Base-by-base conservation (phyloP, 257 asterid species). In the Capsicum pubescens region DNA sequence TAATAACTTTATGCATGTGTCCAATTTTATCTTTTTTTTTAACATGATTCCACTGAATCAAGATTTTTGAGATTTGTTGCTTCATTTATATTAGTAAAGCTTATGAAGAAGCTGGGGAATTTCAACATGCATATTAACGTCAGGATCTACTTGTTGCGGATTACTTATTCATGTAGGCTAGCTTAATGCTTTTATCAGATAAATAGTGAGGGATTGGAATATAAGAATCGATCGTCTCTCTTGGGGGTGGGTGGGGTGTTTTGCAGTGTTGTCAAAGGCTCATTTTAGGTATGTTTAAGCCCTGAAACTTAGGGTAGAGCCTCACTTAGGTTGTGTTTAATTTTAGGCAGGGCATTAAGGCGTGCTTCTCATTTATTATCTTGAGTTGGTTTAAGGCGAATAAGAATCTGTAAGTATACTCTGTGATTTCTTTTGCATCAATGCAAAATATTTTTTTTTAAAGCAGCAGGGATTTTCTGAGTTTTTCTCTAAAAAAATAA, bases 101-200 rank as follows among this genome's bases (percentile, higher is more conserved):
- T 70, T 57, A 70, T 70, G 57, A 44, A n/a, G 14, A 70, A 16
- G 79, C 57, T 44, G 44, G 79, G 32, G 54, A 44, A 70, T 42
- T 15, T 70, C 15, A 17, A 70, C 78, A 42, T 16, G 35, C 32
- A 16, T 69, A n/a, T 69, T 9, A 26, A 32, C 16, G 8, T 48
- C 44, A 74, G 56, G 60, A 60, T 26, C 0, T 13, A 74, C 57
- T 48, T 46, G 80, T 56, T 74, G 60, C 60, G 0, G 21, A 42
- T 21, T 42, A 50, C 80, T 48, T 74, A 12, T 74, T 50, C 80
- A 50, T 50, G 59, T 50, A 50, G 61, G 81, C 46, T 72, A 21
- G 80, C 13, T 72, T 74, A n/a, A 74, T 74, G 80, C 39, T n/a
- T 48, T 48, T 50, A 74, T 74, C 56, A 7, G 81, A n/a, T 11